Evolutionary conservation across 345 rosid species (phyloP), one percentile per base, ranked within the genome.

Genomic region (Syzygium aqueum): DNA sequence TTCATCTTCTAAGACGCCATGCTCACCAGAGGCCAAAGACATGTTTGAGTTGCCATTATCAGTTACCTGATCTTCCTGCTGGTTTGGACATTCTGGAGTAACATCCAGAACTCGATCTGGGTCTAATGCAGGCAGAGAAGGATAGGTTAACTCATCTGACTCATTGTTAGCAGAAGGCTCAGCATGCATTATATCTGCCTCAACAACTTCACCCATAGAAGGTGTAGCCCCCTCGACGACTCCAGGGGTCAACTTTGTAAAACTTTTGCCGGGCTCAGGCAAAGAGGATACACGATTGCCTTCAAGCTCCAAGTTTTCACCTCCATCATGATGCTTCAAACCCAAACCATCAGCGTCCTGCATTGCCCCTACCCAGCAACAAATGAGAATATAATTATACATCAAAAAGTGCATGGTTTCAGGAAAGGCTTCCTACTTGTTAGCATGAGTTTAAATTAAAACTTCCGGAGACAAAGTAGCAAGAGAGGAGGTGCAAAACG

Each of bases 361-460:
- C 98, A 96, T 93, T 91, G 92, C 92, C 95, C 99, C 99, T 94
- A 93, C 94, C 97, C 92, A 95, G 94, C 90, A 94, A 92, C 91
- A 94, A 95, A 94, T 94, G 95, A 94, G 96, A 94, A 93, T 85
- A 90, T 90, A 89, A 92, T 93, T 89, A 95, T 90, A 85, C 86
- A 78, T 54, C 53, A 57, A 80, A 85, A 85, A 50, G 61, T 30
- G 11, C 50, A 77, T 15, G 56, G 46, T 49, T 43, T 56, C 23
- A n/a, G 19, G 14, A 40, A 77, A 28, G 10, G 43, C 85, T 40
- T 78, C 30, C 53, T 19, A 85, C 61, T 77, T 40, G 83, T 46
- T 50, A 67, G 27, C 49, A 51, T 28, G 54, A 21, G 4, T 28
- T 51, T 84, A 52, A 16, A 51, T 19, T 28, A 51, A 84, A 52